Conservation (phyloP, 2,329 filamentous ascomycete species). For the Paraphoma chrysanthemicola region DNA sequence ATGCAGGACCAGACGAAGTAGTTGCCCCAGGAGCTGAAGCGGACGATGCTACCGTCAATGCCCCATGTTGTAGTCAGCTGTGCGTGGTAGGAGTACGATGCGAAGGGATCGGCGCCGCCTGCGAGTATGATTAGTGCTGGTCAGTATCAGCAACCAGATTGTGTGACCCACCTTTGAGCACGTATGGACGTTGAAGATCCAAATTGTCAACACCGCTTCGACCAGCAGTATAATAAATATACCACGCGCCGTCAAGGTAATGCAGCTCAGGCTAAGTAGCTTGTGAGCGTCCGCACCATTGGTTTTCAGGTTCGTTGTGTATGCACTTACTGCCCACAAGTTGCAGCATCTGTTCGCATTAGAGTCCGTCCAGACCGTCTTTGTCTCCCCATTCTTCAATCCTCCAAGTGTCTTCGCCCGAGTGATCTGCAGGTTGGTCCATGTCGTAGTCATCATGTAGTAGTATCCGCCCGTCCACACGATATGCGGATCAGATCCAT, state of each 20-base stretch:
- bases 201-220: conserved; percentile 48
- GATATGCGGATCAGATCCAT: conserved; percentile 62
- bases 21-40: conserved; percentile 55
- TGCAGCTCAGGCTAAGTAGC: conserved; percentile 59
- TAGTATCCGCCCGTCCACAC: conserved; percentile 62
- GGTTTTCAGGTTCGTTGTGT: not conserved
- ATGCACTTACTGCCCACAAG: conserved; percentile 57
- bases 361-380: conserved; percentile 58
- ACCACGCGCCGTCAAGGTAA: conserved; percentile 58
- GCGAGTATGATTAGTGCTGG: not conserved
- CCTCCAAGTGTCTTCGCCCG: conserved; percentile 62
- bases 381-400: conserved; percentile 61
- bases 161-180: conserved; percentile 54
- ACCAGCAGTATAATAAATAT: conserved; percentile 65
- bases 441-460: conserved; percentile 64
- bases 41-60: conserved; percentile 62
- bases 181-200: conserved; percentile 60
- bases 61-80: conserved; percentile 53
- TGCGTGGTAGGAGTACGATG: conserved; percentile 58
- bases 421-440: conserved; percentile 63
- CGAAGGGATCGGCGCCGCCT: conserved; percentile 62
- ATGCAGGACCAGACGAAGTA: conserved; percentile 65
- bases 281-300: not conserved
- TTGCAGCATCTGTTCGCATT: conserved; percentile 54
- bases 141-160: not conserved